These are phyloP conservation scores for Eragrostis tef DNA, from an alignment of 202 grass and related monocot species.

Conservation along the genomic window DNA sequence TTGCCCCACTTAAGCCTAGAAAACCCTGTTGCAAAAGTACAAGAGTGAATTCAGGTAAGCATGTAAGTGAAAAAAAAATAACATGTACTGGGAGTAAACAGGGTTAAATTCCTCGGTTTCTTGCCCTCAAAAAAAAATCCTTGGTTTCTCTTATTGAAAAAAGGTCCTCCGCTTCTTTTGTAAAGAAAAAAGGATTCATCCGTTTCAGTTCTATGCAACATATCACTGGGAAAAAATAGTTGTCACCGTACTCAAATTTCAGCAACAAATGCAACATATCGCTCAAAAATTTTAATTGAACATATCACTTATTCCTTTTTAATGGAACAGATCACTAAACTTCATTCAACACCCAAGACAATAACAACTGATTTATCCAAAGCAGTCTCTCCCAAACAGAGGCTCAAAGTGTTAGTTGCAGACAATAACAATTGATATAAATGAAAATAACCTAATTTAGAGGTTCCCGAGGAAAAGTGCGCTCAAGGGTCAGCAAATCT, in stretches of 20 bases:
- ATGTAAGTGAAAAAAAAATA: not conserved
- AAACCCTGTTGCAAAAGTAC: conserved; percentile 63
- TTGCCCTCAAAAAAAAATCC: no score
- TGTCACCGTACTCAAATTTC: not conserved
- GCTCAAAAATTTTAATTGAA: no score
- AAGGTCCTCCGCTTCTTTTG: no score
- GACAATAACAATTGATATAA: not conserved
- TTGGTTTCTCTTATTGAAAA: not conserved
- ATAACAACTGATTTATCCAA: no score
- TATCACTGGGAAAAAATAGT: no score
- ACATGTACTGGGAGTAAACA: not conserved
- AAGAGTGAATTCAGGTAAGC: not conserved
- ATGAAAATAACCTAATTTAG: not conserved
- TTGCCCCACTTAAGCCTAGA: conserved; percentile 83
- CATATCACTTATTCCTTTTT: not conserved
- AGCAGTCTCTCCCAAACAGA: no score
- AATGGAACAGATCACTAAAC: not conserved
- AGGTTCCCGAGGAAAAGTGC: not conserved
- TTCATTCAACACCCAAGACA: not conserved
- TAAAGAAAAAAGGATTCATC: not conserved
- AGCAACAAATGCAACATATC: not conserved
- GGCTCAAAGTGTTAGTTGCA: no score
- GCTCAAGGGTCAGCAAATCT: not conserved
- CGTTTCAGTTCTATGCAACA: conserved; percentile 1
- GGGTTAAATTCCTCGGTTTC: not conserved